Conservation (phyloP, 768 basidiomycete species). For the Tricholoma bakamatsutake region DNA sequence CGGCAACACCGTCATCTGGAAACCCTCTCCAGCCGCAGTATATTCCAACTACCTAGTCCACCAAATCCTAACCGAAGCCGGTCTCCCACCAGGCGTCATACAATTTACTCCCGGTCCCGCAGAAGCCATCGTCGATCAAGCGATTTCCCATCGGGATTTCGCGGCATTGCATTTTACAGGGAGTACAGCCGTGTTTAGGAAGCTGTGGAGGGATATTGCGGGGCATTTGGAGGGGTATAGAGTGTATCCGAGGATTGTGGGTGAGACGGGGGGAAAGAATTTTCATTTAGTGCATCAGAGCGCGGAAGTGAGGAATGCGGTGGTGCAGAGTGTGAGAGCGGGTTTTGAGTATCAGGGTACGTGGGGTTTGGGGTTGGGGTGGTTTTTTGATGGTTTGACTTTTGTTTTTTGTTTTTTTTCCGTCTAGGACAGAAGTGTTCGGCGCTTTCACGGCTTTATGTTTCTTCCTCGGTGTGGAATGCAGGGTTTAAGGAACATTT, state of each 20-base stretch:
- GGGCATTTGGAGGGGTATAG: constrained; percentile 71
- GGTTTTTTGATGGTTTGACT: background rate
- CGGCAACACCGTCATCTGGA: constrained; percentile 95
- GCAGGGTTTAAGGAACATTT: constrained; percentile 81
- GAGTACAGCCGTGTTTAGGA: constrained; percentile 89
- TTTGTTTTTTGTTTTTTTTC: background rate
- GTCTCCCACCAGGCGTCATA: constrained; percentile 90
- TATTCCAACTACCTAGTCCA: constrained; percentile 93
- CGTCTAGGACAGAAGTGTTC: constrained; percentile 89
- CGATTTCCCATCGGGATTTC: constrained; percentile 72
- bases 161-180: constrained; percentile 96
- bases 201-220: constrained; percentile 95
- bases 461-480: constrained; percentile 82
- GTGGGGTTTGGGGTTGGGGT: no score
- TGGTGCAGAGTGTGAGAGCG: constrained; percentile 77
- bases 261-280: constrained; percentile 99
- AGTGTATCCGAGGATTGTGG: constrained; percentile 91
- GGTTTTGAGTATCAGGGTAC: constrained; percentile 95
- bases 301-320: constrained; percentile 85
- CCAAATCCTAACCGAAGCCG: constrained; percentile 90
- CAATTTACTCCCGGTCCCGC: constrained; percentile 95
- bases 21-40: constrained; percentile 92
- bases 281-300: constrained; percentile 90
- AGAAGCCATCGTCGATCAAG: constrained; percentile 78
- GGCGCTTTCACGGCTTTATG: constrained; percentile 87